Evolutionary conservation across 78 protist genomes (phyloP).

Genomic region (Anaeramoeba flamelloides): DNA sequence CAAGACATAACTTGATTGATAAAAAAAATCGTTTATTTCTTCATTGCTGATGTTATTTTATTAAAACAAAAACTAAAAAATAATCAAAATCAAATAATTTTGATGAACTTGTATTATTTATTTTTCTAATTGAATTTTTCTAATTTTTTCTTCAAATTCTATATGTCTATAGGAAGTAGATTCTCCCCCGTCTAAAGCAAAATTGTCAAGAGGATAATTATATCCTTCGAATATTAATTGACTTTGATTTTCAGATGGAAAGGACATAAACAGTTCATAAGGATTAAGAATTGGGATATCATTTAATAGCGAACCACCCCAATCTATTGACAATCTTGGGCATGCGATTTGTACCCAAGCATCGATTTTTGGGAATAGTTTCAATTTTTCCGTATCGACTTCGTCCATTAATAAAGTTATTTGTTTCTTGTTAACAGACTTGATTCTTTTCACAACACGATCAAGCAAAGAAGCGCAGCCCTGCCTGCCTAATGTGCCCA

Average conservation of each 20-base stretch:
- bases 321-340: conserved; percentile 92
- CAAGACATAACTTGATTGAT: too few species aligned
- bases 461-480: conserved; percentile 58
- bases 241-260: conserved; percentile 15
- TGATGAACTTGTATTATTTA: background rate
- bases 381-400: background rate
- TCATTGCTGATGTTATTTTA: too few species aligned
- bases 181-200: background rate
- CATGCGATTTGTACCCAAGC: conserved; percentile 80
- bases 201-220: background rate
- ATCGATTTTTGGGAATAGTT: background rate
- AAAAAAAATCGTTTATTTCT: too few species aligned
- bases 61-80: background rate
- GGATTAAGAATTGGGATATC: conserved; percentile 61
- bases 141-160: background rate
- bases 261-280: conserved; percentile 73
- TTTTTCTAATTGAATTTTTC: background rate
- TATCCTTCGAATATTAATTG: background rate
- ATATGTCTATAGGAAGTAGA: background rate
- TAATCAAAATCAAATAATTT: background rate
- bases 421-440: conserved; percentile 19
- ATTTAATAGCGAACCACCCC: conserved; percentile 77
- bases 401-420: conserved; percentile 3
- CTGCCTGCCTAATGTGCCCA: conserved; percentile 88
- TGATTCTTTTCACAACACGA: background rate